phyloP scores from a whole-genome alignment of 306 rosid genomes.

The Prunus davidiana region DNA sequence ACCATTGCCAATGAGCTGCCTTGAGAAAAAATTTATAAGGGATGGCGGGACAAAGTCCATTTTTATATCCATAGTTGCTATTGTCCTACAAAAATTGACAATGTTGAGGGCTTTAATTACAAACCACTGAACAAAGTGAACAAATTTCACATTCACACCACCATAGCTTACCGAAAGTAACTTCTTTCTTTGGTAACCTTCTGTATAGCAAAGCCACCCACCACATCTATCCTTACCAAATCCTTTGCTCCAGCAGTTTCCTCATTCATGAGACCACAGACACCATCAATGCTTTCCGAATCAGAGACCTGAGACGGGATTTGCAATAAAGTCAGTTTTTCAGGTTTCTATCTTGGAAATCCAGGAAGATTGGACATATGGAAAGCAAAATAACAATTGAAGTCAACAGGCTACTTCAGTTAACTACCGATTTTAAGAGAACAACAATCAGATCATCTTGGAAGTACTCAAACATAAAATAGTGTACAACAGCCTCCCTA shows the following conservation, averaged over 20 bases:
- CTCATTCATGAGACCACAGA: constrained; percentile 48
- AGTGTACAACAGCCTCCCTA: constrained; percentile 83
- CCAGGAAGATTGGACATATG: not conserved
- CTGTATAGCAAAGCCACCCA: constrained; percentile 94
- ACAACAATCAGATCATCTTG: constrained; percentile 78
- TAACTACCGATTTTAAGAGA: constrained; percentile 74
- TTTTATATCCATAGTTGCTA: constrained; percentile 89
- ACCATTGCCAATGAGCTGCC: constrained; percentile 92
- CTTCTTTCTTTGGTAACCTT: constrained; percentile 84
- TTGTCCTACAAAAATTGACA: constrained; percentile 58
- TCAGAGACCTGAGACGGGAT: constrained; percentile 58
- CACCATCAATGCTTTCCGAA: constrained; percentile 29
- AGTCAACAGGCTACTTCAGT: not conserved
- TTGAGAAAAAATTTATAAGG: constrained; percentile 80
- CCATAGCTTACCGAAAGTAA: constrained; percentile 76
- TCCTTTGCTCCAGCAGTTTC: constrained; percentile 64
- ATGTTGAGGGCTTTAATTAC: constrained; percentile 10
- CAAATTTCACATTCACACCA: not conserved
- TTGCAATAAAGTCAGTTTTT: constrained; percentile 15
- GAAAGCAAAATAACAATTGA: not conserved
- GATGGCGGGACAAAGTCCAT: constrained; percentile 83
- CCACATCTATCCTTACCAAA: constrained; percentile 70
- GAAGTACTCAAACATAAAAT: constrained; percentile 75
- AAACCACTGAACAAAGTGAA: not conserved
- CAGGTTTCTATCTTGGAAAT: constrained; percentile 13